Evolutionary conservation across 2,329 filamentous ascomycete genomes (phyloP), one percentile per base, ranked within the genome.

Genomic region (Venturia pyrina): DNA sequence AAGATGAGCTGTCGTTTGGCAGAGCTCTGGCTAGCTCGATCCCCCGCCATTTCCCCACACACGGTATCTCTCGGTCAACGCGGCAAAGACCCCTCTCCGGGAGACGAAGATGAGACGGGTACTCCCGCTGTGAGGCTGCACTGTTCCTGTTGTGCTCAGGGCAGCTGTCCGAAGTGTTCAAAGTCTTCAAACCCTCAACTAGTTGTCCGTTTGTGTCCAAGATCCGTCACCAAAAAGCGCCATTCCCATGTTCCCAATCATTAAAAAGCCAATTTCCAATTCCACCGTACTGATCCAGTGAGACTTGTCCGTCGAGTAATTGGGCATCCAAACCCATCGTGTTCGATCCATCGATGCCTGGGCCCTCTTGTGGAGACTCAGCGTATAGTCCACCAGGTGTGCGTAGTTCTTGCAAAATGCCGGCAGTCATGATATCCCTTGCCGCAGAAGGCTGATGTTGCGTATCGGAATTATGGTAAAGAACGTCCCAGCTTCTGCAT

Each of bases 221-320:
- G 17, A 19, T 40, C 28, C 5, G 11, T 53, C n/a, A 64, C 62
- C 62, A 64, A 40, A 64, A 46, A 50, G 62, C 62, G 34, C 62
- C 62, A 34, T 46, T 53, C n/a, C 44, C 43, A 48, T 34, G 34
- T 34, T 74, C 72, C 73, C 73, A 75, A 64, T 75, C 73, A n/a
- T 70, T 69, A 68, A 74, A 71, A 41, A 74, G 66, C 73, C 72
- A 75, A 57, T 73, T 73, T 13, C 71, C 72, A 66, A 72, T 69
- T 3, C 69, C 71, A 28, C 70, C 70, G 53, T 74, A 73, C 11
- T 70, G 70, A 7, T 69, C 69, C 37, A 74, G 70, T 69, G 70
- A 73, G 21, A 72, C 70, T 56, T 74, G 72, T 15, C 72, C 70
- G 53, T 75, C 71, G n/a, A 75, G 64, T n/a, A 74, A 34, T 7